phyloP scores from a whole-genome alignment of 1,284 basidiomycete species.

The Cryptococcus floricola region DNA sequence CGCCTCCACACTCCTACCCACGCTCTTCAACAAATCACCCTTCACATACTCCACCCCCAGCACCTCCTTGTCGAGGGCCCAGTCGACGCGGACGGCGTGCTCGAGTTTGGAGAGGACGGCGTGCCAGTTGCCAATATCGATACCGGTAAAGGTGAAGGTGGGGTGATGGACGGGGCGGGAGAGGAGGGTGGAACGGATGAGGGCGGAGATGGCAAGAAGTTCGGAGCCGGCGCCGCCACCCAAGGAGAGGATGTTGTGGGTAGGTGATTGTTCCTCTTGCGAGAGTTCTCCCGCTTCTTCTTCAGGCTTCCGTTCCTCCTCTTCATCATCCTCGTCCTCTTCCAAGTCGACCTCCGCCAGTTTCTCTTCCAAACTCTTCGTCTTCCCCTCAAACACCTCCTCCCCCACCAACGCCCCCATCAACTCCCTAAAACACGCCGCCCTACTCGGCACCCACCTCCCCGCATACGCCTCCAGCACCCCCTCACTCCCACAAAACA shows the following conservation, averaged over 20 bases:
- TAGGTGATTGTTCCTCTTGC: slow-evolving; percentile 1
- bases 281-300: slow-evolving; percentile 8
- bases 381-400: slow-evolving; percentile 9
- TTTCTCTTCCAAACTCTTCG: slow-evolving; percentile 8
- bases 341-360: slow-evolving; percentile 34
- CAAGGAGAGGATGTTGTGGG: slow-evolving; percentile 38
- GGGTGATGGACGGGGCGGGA: slow-evolving; percentile 7
- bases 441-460: slow-evolving; percentile 50
- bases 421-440: slow-evolving; percentile 46
- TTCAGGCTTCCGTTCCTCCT: neutral
- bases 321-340: slow-evolving; percentile 11
- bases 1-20: neutral
- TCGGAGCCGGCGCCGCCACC: slow-evolving; percentile 51
- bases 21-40: slow-evolving; percentile 31
- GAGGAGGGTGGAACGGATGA: slow-evolving; percentile 21
- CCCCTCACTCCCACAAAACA: slow-evolving; percentile 34
- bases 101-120: slow-evolving; percentile 29
- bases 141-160: slow-evolving; percentile 28
- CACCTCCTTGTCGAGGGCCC: slow-evolving; percentile 23
- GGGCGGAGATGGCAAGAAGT: slow-evolving; percentile 43
- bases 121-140: slow-evolving; percentile 47
- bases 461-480: slow-evolving; percentile 48
- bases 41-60: slow-evolving; percentile 30
- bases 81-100: slow-evolving; percentile 19
- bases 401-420: slow-evolving; percentile 38